Evolutionary conservation across 768 basidiomycete species (phyloP).

Genomic region (Tulasnella sp.): DNA sequence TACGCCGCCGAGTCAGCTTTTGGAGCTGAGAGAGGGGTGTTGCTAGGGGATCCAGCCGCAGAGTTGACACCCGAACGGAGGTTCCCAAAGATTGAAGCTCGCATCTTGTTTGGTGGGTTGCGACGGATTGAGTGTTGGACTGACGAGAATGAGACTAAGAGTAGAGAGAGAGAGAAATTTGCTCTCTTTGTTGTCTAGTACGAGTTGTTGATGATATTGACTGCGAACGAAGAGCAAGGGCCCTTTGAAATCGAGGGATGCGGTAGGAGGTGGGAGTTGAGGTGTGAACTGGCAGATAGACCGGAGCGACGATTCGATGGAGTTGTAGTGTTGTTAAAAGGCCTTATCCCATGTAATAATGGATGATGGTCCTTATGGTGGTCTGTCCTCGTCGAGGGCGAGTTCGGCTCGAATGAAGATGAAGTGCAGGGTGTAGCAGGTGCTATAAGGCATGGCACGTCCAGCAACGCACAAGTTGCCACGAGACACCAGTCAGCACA

Average conservation of each 20-base stretch:
- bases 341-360: not conserved
- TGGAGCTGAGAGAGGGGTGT: not conserved
- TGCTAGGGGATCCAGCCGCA: conserved; percentile 1
- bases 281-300: not conserved
- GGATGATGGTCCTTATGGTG: conserved; percentile 2
- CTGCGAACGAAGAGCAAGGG: too few species aligned
- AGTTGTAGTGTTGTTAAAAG: not conserved
- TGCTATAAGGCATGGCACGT: not conserved
- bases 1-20: not conserved
- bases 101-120: conserved; percentile 9
- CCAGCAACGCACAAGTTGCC: not conserved
- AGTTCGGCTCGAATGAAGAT: not conserved
- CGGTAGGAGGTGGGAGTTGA: not conserved
- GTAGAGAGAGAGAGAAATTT: too few species aligned
- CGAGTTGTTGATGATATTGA: not conserved
- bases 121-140: not conserved
- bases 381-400: not conserved
- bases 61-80: conserved; percentile 20
- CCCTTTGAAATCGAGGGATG: not conserved
- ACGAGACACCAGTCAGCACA: not conserved
- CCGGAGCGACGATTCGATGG: not conserved
- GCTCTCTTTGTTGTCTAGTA: too few species aligned
- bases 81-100: conserved; percentile 23
- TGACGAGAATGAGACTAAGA: too few species aligned
- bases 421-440: conserved; percentile 8